These are phyloP conservation scores for Hypocreales sp. DNA, from an alignment of 2,329 filamentous ascomycete species.

Conservation along the genomic window DNA sequence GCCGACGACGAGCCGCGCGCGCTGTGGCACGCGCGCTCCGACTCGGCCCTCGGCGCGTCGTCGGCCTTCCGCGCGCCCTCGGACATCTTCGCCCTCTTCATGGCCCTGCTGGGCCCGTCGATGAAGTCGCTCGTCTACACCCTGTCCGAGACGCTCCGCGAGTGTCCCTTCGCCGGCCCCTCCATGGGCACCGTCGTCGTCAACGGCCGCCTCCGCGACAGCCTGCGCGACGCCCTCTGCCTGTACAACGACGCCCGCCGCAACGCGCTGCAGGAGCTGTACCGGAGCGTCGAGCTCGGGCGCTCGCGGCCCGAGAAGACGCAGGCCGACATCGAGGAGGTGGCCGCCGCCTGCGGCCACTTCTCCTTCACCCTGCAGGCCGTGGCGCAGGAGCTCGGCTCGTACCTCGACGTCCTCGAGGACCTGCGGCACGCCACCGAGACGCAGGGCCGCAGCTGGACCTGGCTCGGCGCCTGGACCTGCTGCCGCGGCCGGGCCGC, in stretches of 20 bases:
- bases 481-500: conserved; percentile 1
- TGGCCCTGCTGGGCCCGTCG: conserved; percentile 73
- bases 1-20: conserved; percentile 28
- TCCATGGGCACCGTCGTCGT: conserved; percentile 55
- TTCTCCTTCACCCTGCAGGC: conserved; percentile 87
- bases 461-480: conserved; percentile 74
- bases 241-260: conserved; percentile 65
- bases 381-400: conserved; percentile 78
- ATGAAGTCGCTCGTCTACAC: conserved; percentile 96
- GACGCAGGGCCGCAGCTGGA: conserved; percentile 51
- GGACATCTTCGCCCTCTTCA: conserved; percentile 87
- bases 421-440: conserved; percentile 63
- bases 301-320: conserved; percentile 55
- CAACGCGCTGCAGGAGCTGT: conserved; percentile 63
- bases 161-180: conserved; percentile 63
- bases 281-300: conserved; percentile 61
- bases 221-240: conserved; percentile 63
- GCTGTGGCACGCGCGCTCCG: conserved; percentile 11
- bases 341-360: conserved; percentile 92
- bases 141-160: conserved; percentile 72
- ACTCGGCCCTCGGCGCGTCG: conserved; percentile 11
- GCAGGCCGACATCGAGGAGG: conserved; percentile 90
- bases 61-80: conserved; percentile 44
- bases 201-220: conserved; percentile 66
- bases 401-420: conserved; percentile 70